Conservation (phyloP, 1,284 basidiomycete species). For the Cerioporus squamosus region DNA sequence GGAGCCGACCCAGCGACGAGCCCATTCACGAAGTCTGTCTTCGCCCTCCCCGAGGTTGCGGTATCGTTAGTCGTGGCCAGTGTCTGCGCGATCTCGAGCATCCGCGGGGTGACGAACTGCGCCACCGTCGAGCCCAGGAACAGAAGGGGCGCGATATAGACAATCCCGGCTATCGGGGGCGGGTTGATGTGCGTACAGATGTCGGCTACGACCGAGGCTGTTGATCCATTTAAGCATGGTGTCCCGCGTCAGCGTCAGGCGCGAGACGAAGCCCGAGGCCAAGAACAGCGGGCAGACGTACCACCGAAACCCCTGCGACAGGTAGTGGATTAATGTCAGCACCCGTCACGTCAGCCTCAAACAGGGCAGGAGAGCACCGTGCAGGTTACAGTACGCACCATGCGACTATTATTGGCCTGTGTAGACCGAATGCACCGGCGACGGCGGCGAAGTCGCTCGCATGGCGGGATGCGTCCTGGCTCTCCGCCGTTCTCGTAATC, state of each 20-base stretch:
- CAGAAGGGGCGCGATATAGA: conserved; percentile 25
- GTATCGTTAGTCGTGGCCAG: conserved; percentile 21
- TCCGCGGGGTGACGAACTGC: conserved; percentile 16
- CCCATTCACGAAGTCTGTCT: conserved; percentile 24
- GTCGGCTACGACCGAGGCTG: conserved; percentile 28
- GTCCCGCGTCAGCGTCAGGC: not conserved
- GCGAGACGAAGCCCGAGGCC: not conserved
- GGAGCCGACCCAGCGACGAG: conserved; percentile 22
- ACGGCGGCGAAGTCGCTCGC: conserved; percentile 36
- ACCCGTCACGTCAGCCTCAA: not conserved
- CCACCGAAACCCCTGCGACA: conserved; percentile 19
- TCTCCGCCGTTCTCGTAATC: conserved; percentile 21
- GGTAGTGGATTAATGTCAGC: not conserved
- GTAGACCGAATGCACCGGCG: conserved; percentile 27
- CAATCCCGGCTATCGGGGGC: conserved; percentile 24
- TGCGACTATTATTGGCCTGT: conserved; percentile 29
- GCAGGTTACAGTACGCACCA: conserved; percentile 28
- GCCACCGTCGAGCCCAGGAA: conserved; percentile 24
- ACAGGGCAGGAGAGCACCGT: not conserved
- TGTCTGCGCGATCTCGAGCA: conserved; percentile 16
- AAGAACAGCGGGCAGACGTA: conserved; percentile 5
- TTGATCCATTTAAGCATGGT: not conserved
- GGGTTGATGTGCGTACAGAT: conserved; percentile 21
- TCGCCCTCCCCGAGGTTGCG: conserved; percentile 19
- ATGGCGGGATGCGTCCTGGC: conserved; percentile 24